phyloP scores from a whole-genome alignment of 176 grass and related monocot genomes.

The Triticum timopheevii region DNA sequence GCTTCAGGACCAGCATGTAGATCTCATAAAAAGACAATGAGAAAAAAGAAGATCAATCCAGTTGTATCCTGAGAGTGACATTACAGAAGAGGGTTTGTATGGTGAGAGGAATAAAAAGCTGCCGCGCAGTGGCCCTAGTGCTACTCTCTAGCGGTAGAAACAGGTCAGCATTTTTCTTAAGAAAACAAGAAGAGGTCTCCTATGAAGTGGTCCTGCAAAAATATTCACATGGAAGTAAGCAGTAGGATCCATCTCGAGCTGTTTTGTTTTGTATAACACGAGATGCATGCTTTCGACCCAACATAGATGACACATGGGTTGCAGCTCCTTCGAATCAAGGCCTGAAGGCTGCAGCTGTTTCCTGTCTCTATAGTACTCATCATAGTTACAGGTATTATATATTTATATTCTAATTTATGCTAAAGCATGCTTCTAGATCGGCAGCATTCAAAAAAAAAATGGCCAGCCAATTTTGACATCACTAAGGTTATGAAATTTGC shows the following conservation, averaged over 20 bases:
- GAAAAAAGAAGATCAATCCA: background rate
- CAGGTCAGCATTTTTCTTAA: constrained; percentile 29
- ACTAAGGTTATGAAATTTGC: background rate
- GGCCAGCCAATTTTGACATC: background rate
- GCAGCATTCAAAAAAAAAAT: constrained; percentile 10
- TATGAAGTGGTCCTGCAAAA: constrained; percentile 29
- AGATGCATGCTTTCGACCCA: constrained; percentile 22
- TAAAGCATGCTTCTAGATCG: constrained; percentile 28
- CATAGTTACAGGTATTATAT: constrained; percentile 6
- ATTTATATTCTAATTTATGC: constrained; percentile 26
- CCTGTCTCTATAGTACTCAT: background rate
- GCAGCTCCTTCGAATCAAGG: background rate
- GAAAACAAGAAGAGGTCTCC: constrained; percentile 17
- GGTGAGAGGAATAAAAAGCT: constrained; percentile 7
- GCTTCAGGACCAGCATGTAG: constrained; percentile 14
- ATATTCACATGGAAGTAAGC: constrained; percentile 41
- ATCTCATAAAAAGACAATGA: constrained; percentile 16
- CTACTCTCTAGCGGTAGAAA: constrained; percentile 4
- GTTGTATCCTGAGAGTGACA: constrained; percentile 32
- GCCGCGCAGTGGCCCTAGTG: background rate
- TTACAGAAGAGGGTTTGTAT: constrained; percentile 28
- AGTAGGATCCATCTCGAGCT: constrained; percentile 33
- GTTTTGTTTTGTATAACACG: constrained; percentile 23
- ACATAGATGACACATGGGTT: constrained; percentile 10
- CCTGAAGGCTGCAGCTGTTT: constrained; percentile 15